Percentiles rank a stretch among this genome's conserved stretches.
Evolutionary conservation across 176 grass and related monocot species (phyloP).

Genomic region (Lolium perenne): DNA sequence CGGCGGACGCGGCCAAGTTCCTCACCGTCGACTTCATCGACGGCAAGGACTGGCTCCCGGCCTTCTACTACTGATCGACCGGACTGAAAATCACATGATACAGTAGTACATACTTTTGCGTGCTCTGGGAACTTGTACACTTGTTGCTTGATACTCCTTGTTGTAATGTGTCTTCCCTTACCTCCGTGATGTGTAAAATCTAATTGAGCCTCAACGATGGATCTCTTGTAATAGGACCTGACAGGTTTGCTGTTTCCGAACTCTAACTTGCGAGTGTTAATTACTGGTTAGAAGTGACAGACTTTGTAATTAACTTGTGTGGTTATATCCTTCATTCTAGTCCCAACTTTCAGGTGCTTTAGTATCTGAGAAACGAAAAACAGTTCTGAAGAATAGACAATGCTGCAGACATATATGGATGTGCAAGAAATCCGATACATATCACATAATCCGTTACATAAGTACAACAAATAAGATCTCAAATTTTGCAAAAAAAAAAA

Average conservation of each 20-base stretch:
- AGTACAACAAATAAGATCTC: too few species aligned
- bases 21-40: conserved; percentile 81
- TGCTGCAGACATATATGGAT: background rate
- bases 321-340: background rate
- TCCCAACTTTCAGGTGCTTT: too few species aligned
- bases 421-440: background rate
- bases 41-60: conserved; percentile 84
- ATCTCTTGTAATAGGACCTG: background rate
- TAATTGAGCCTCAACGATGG: background rate
- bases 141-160: background rate
- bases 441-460: too few species aligned
- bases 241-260: background rate
- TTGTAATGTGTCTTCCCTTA: background rate
- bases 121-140: conserved; percentile 19
- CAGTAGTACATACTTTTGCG: background rate
- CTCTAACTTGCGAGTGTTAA: background rate
- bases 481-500: too few species aligned
- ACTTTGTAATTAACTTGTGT: background rate
- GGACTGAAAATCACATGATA: background rate
- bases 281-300: background rate
- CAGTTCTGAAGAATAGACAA: background rate
- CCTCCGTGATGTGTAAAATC: conserved; percentile 6
- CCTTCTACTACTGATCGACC: conserved; percentile 56
- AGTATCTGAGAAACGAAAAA: too few species aligned
- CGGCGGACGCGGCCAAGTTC: conserved; percentile 58